Percentiles rank a stretch among this genome's conserved stretches.
phyloP scores from a whole-genome alignment of 2,329 filamentous ascomycete genomes.

The Ploettnerulaceae sp. region DNA sequence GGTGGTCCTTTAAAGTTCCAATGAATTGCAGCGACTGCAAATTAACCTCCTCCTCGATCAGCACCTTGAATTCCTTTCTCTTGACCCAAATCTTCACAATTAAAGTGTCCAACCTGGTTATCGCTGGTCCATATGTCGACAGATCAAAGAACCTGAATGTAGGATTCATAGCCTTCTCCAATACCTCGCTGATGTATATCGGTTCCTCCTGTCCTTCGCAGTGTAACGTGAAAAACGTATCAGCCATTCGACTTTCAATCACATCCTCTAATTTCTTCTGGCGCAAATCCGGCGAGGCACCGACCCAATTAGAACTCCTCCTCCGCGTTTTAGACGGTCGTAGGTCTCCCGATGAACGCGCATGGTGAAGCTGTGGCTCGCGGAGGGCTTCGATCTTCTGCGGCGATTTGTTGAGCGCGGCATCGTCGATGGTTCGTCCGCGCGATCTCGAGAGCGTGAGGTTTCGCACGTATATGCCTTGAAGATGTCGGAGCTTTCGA shows the following conservation, averaged over 20 bases:
- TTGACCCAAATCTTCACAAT: constrained; percentile 71
- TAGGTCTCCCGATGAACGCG: constrained; percentile 51
- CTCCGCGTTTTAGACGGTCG: constrained; percentile 42
- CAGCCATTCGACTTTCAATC: constrained; percentile 67
- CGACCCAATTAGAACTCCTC: constrained; percentile 59
- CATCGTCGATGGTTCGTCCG: constrained; percentile 68
- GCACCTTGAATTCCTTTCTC: constrained; percentile 51
- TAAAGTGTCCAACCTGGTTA: constrained; percentile 62
- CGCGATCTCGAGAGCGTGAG: constrained; percentile 60
- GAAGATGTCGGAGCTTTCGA: constrained; percentile 80
- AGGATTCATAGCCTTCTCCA: constrained; percentile 81
- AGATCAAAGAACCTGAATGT: constrained; percentile 84
- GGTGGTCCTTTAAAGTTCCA: constrained; percentile 63
- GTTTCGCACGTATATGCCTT: constrained; percentile 83
- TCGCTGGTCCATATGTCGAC: constrained; percentile 51
- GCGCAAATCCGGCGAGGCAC: constrained; percentile 51
- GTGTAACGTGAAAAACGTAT: constrained; percentile 86
- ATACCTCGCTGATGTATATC: constrained; percentile 84
- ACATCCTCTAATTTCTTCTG: constrained; percentile 75
- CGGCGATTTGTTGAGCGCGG: constrained; percentile 59
- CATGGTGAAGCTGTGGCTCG: constrained; percentile 49
- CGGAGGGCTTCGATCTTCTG: constrained; percentile 54
- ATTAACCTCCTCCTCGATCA: constrained; percentile 68
- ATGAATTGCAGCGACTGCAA: constrained; percentile 73
- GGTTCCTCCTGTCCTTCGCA: constrained; percentile 61